Conservation (phyloP, 371 early-diverging fungal species). For the Lichtheimia corymbifera region DNA sequence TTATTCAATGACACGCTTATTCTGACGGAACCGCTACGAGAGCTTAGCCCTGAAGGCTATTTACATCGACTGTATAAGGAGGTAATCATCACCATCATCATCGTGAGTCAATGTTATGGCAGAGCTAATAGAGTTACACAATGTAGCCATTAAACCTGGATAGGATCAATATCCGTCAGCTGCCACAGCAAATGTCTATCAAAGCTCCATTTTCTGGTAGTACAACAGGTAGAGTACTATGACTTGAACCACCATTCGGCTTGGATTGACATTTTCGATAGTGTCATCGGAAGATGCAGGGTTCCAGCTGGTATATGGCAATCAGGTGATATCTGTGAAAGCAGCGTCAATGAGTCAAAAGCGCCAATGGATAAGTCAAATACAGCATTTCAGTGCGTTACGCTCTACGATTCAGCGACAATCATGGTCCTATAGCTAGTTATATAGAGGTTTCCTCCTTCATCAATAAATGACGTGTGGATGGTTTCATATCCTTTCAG, state of each 20-base stretch:
- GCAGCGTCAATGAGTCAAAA: slow-evolving; percentile 58
- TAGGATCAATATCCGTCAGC: slow-evolving; percentile 28
- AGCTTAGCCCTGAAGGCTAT: slow-evolving; percentile 42
- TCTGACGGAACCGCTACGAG: slow-evolving; percentile 54
- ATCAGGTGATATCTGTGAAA: slow-evolving; percentile 59
- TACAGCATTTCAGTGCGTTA: slow-evolving; percentile 48
- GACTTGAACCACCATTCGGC: slow-evolving; percentile 4
- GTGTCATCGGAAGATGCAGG: slow-evolving; percentile 47
- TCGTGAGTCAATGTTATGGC: neutral
- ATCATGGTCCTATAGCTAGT: neutral
- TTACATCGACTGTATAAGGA: slow-evolving; percentile 61
- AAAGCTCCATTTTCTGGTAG: slow-evolving; percentile 30
- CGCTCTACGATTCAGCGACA: slow-evolving; percentile 10
- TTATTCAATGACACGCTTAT: slow-evolving; percentile 89
- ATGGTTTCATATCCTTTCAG: too few species aligned
- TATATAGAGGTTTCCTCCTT: too few species aligned
- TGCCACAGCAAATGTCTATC: slow-evolving; percentile 25
- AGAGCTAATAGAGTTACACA: neutral
- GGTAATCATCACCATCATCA: slow-evolving; percentile 25
- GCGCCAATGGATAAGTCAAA: slow-evolving; percentile 63
- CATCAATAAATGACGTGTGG: too few species aligned
- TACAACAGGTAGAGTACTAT: neutral
- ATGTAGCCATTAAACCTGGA: slow-evolving; percentile 35
- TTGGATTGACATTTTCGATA: slow-evolving; percentile 3
- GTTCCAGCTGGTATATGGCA: slow-evolving; percentile 63